Evolutionary conservation across 106 monocot species (phyloP).

Genomic region (Acorus calamus): DNA sequence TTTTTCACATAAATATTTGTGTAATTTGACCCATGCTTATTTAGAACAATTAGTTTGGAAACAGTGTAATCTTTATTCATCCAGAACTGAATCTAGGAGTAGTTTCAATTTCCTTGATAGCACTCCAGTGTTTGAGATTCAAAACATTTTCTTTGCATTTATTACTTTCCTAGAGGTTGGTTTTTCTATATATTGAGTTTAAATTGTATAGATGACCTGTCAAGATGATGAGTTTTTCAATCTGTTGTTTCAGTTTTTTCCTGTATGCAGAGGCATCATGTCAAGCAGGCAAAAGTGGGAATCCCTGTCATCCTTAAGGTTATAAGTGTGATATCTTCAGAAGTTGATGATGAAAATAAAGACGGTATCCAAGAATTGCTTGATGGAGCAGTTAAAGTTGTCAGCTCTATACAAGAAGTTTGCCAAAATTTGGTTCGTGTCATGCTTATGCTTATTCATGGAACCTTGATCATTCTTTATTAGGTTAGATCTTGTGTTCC

Average conservation of each 20-base stretch:
- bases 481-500: slow-evolving; percentile 1
- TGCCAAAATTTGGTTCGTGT: slow-evolving; percentile 60
- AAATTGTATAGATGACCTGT: background rate
- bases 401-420: slow-evolving; percentile 50
- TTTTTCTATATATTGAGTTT: background rate
- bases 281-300: slow-evolving; percentile 68
- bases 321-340: slow-evolving; percentile 22
- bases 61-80: too few species aligned
- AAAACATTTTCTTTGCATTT: too few species aligned
- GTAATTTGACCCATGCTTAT: too few species aligned
- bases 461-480: background rate
- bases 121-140: too few species aligned
- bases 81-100: too few species aligned
- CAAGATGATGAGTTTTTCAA: background rate
- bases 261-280: slow-evolving; percentile 57
- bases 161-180: too few species aligned
- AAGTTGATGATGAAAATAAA: slow-evolving; percentile 37
- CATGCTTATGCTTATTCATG: background rate
- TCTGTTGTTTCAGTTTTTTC: slow-evolving; percentile 44
- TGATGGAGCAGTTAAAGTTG: slow-evolving; percentile 38
- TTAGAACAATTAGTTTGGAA: too few species aligned
- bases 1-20: too few species aligned
- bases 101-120: too few species aligned
- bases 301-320: slow-evolving; percentile 65
- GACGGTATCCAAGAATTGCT: slow-evolving; percentile 28